Evolutionary conservation across 495 filamentous ascomycete species (phyloP).

Genomic region (Amphirosellinia nigrospora): DNA sequence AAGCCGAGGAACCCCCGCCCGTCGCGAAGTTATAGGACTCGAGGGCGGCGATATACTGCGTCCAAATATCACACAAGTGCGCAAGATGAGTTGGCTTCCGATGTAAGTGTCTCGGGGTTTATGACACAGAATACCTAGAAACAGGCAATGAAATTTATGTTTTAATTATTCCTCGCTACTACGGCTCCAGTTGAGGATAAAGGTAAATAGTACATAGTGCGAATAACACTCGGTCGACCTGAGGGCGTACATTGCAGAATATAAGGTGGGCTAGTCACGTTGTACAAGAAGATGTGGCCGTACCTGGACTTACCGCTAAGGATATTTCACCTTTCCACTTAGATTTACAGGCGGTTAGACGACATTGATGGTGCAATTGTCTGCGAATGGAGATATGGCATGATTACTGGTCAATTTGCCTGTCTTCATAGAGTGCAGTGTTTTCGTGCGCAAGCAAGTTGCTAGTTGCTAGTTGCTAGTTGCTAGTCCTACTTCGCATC

Average conservation of each 20-base stretch:
- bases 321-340: background rate
- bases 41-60: no score
- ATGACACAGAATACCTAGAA: no score
- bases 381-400: background rate
- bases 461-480: no score
- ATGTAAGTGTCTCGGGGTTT: no score
- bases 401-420: background rate
- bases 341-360: background rate
- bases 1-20: no score
- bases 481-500: background rate
- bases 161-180: background rate
- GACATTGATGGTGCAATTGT: background rate
- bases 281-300: background rate
- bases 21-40: no score
- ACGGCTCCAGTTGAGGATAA: background rate
- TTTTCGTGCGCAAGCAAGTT: background rate
- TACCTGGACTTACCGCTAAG: no score
- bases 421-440: background rate
- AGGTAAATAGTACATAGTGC: background rate
- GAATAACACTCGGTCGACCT: background rate
- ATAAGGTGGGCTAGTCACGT: background rate
- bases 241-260: background rate
- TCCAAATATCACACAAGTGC: no score
- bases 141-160: no score
- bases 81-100: no score